Conservation (phyloP, 129 eudicot genomes). For the Cynara cardunculus region DNA sequence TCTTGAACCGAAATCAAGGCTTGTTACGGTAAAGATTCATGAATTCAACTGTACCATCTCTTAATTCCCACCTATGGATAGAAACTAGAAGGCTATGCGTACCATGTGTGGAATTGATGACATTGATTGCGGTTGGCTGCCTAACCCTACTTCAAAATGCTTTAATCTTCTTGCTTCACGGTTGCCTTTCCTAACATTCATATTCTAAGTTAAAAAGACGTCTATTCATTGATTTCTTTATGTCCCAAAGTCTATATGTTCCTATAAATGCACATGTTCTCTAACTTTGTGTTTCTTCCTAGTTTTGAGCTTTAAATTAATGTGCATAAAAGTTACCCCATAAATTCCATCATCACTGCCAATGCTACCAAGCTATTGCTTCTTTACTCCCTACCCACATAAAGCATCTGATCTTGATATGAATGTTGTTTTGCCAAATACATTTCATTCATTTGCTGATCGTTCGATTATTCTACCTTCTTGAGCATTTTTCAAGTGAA, state of each 20-base stretch:
- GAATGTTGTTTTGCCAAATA: too few species aligned
- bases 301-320: neutral
- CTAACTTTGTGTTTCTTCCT: neutral
- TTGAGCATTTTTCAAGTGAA: neutral
- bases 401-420: too few species aligned
- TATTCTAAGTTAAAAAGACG: neutral
- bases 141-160: constrained; percentile 8
- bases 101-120: neutral
- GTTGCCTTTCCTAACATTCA: constrained; percentile 4
- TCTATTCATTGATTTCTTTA: neutral
- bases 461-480: neutral
- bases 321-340: neutral
- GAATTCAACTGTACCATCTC: neutral
- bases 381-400: neutral
- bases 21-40: neutral
- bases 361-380: neutral
- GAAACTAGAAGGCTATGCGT: neutral
- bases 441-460: too few species aligned
- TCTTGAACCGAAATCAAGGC: too few species aligned
- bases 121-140: constrained; percentile 22
- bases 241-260: neutral
- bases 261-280: neutral
- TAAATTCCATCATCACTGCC: neutral
- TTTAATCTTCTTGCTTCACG: neutral
- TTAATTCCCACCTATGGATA: neutral